A percentile compares a stretch with the other conserved stretches of the same genome.
Conservation (phyloP, 2,329 filamentous ascomycete genomes). For the Onygena corvina region DNA sequence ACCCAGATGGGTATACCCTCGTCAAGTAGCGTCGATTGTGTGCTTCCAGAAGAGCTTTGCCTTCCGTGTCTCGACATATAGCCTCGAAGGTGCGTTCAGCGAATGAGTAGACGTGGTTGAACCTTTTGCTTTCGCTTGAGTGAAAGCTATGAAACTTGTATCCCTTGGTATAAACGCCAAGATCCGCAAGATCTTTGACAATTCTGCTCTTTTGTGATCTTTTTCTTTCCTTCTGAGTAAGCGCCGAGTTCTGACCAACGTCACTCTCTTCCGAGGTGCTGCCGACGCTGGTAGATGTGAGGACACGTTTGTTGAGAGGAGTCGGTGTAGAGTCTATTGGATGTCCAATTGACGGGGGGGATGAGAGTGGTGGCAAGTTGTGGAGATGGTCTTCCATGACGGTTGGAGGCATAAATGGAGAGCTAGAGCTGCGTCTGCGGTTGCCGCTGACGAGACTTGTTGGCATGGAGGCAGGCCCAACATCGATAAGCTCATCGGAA, state of each 20-base stretch:
- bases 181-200: slow-evolving; percentile 63
- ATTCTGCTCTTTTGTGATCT: slow-evolving; percentile 68
- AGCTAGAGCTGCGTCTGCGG: slow-evolving; percentile 61
- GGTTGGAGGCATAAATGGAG: slow-evolving; percentile 56
- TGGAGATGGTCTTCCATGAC: slow-evolving; percentile 45
- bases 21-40: slow-evolving; percentile 90
- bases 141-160: slow-evolving; percentile 79
- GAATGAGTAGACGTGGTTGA: slow-evolving; percentile 93
- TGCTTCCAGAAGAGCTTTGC: slow-evolving; percentile 65
- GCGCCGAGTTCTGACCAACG: slow-evolving; percentile 39
- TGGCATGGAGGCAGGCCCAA: slow-evolving; percentile 43
- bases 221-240: slow-evolving; percentile 47
- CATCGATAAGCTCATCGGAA: slow-evolving; percentile 28
- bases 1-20: slow-evolving; percentile 80
- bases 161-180: slow-evolving; percentile 66
- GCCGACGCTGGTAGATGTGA: slow-evolving; percentile 43
- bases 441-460: slow-evolving; percentile 24
- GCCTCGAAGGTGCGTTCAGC: slow-evolving; percentile 79
- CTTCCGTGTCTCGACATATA: slow-evolving; percentile 61
- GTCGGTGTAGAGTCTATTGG: slow-evolving; percentile 36
- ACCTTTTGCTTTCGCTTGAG: slow-evolving; percentile 64
- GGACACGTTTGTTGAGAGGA: slow-evolving; percentile 42
- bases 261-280: slow-evolving; percentile 71
- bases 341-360: slow-evolving; percentile 42
- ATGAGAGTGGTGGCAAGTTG: slow-evolving; percentile 41